Conservation (phyloP, 345 rosid species). For the Camelina neglecta region DNA sequence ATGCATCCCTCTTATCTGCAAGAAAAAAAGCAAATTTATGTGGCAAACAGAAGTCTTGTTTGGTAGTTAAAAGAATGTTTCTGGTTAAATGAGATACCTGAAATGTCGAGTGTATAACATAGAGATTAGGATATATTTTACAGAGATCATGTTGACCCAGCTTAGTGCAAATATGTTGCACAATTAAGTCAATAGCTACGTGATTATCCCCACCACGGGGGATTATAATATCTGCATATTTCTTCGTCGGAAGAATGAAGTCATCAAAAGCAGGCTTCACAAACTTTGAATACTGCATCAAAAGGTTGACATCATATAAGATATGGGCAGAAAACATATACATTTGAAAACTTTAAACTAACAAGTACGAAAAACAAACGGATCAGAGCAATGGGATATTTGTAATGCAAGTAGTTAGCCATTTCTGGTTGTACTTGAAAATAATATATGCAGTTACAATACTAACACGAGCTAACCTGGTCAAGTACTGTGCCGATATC, state of each 20-base stretch:
- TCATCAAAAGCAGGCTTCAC: constrained; percentile 99
- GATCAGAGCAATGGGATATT: constrained; percentile 6
- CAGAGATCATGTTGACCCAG: constrained; percentile 98
- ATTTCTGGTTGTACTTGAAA: constrained; percentile 11
- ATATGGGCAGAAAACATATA: constrained; percentile 2
- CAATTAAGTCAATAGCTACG: constrained; percentile 96
- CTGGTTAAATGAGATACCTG: constrained; percentile 61
- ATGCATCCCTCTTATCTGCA: constrained; percentile 99
- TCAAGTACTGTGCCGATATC: constrained; percentile 90
- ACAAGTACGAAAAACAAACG: neutral
- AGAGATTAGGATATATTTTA: constrained; percentile 94
- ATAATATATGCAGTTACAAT: constrained; percentile 19
- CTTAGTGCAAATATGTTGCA: constrained; percentile 95
- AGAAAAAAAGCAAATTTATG: constrained; percentile 1
- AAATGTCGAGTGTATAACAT: constrained; percentile 94
- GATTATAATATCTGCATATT: constrained; percentile 95
- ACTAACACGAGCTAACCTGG: constrained; percentile 62
- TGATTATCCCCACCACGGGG: constrained; percentile 99
- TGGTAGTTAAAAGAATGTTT: constrained; percentile 1
- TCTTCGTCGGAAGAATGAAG: constrained; percentile 99
- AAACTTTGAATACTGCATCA: constrained; percentile 96
- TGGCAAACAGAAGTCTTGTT: constrained; percentile 19
- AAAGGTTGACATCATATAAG: constrained; percentile 10
- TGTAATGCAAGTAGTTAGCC: neutral
- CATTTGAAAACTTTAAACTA: neutral